Base-by-base conservation (phyloP, 2,329 filamentous ascomycete species). In the Botrytis aclada region DNA sequence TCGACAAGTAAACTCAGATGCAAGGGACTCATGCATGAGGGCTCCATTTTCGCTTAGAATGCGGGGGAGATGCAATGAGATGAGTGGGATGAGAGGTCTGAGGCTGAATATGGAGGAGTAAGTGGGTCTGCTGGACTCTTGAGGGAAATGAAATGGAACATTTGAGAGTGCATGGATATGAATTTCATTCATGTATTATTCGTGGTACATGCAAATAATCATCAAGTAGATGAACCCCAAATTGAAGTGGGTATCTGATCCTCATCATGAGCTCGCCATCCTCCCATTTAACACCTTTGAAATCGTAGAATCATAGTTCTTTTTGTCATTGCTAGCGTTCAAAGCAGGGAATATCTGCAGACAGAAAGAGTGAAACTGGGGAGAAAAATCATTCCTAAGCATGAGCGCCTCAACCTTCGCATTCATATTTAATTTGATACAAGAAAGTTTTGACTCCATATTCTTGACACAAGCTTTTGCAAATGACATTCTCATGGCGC, bases 371-470 rank as follows among this genome's bases (percentile, higher is more conserved):
- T 32, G n/a, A 32, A 64, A 32, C 22, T 29, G 18, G 25, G 10
- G 8, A 67, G 7, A 41, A 41, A 41, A 8, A 37, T 41, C 25
- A 32, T 54, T 25, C 37, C 54, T 29, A 67, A n/a, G 34, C 64
- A 67, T 54, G 12, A 64, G 29, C 16, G 54, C 64, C n/a, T 41
- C 34, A 41, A 56, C 37, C 41, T 12, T 56, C 47, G 47, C 9
- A 56, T 67, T 67, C 25, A 29, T 54, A 67, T 67, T 41, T 67
- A 3, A 34, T 56, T 41, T 67, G 6, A 34, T 56, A 67, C 65
- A 67, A 56, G 34, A 41, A 56, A 56, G 34, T 56, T 41, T 32
- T 12, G 47, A 41, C 34, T 56, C 18, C 65, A 56, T 67, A 67
- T 22, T 32, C 10, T 32, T 41, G 47, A 67, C 65, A 3, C 47